A percentile compares a stretch with the other conserved stretches of the same genome.
phyloP scores from a whole-genome alignment of 129 eudicot species.

The Saussurea involucrata region DNA sequence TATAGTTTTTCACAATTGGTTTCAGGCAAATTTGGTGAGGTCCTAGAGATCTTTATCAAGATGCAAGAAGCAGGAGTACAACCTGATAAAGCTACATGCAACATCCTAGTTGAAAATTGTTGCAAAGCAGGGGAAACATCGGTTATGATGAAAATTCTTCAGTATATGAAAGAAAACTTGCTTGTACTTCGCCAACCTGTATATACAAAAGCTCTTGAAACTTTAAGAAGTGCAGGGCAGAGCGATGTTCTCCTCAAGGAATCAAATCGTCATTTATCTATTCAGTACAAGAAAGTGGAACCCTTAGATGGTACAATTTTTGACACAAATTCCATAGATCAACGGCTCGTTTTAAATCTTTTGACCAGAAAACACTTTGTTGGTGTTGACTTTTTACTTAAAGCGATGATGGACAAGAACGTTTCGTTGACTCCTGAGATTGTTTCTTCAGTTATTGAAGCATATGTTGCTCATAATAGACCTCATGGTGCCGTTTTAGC shows the following conservation, averaged over 20 bases:
- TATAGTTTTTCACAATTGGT: background rate
- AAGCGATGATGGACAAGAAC: constrained; percentile 43
- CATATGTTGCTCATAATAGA: constrained; percentile 38
- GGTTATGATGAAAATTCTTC: constrained; percentile 61
- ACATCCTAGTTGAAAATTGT: constrained; percentile 63
- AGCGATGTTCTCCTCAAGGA: constrained; percentile 51
- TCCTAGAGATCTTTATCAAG: constrained; percentile 66
- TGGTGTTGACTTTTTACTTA: constrained; percentile 58
- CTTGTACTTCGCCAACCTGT: constrained; percentile 75
- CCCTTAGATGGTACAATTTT: constrained; percentile 6
- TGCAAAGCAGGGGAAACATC: constrained; percentile 59
- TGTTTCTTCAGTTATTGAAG: constrained; percentile 55
- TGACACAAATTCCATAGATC: constrained; percentile 37
- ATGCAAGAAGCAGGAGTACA: constrained; percentile 91
- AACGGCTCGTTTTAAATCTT: constrained; percentile 39
- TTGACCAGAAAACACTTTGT: constrained; percentile 48
- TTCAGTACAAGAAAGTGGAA: constrained; percentile 21
- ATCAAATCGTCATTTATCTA: constrained; percentile 67
- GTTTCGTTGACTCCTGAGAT: constrained; percentile 36
- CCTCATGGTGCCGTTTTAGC: constrained; percentile 56
- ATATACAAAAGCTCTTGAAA: constrained; percentile 52
- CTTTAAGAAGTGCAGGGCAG: constrained; percentile 49
- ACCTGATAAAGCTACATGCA: constrained; percentile 96
- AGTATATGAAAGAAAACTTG: constrained; percentile 70
- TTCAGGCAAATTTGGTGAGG: constrained; percentile 67